Evolutionary conservation across 2,329 filamentous ascomycete species (phyloP).

Genomic region (Paraconiothyrium brasiliense): DNA sequence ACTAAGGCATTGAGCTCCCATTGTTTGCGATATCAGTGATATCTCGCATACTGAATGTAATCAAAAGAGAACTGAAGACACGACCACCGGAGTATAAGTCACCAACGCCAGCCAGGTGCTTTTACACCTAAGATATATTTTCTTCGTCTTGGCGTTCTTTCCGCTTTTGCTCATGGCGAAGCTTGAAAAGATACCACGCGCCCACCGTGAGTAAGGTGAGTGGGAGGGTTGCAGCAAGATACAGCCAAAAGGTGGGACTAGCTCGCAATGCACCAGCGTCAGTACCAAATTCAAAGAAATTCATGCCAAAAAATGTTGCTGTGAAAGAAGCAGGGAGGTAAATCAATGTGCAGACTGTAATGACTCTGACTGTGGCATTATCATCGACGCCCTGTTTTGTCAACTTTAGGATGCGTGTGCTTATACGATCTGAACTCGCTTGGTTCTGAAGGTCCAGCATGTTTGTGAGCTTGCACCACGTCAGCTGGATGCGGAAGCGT

Average conservation of each 20-base stretch:
- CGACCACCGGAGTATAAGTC: no score
- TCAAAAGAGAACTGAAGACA: no score
- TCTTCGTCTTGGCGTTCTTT: not conserved
- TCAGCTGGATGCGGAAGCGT: no score
- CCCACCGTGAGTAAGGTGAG: not conserved
- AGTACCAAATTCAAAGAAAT: not conserved
- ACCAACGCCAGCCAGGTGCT: no score
- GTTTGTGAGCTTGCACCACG: no score
- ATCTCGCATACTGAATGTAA: no score
- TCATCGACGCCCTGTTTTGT: not conserved
- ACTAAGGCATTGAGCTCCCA: no score
- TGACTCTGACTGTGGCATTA: slow-evolving; percentile 16
- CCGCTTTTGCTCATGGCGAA: not conserved
- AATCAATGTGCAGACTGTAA: slow-evolving; percentile 28
- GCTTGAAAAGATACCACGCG: not conserved
- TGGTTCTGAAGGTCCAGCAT: no score
- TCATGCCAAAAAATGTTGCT: slow-evolving; percentile 8
- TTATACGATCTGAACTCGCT: no score
- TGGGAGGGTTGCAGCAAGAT: not conserved
- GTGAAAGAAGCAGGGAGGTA: slow-evolving; percentile 30
- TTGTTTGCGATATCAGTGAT: no score
- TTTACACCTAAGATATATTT: not conserved
- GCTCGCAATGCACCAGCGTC: not conserved
- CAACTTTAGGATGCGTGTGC: no score
- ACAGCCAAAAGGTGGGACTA: not conserved